Evolutionary conservation across 768 basidiomycete species (phyloP).

Genomic region (Psilocybe subaeruginosa): DNA sequence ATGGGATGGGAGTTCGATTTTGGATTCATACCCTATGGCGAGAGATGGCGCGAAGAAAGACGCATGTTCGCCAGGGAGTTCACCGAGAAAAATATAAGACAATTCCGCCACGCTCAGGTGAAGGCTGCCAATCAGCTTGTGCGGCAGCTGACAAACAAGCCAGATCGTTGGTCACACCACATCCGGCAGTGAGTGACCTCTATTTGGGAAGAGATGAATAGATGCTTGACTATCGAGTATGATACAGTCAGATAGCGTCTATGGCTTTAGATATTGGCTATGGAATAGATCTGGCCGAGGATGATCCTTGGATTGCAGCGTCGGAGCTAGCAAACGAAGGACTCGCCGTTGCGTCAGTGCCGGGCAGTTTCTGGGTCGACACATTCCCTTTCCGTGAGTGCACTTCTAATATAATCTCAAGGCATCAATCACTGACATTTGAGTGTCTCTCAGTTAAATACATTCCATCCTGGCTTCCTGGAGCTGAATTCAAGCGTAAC

Average conservation of each 20-base stretch:
- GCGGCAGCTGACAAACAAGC: neutral
- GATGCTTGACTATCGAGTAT: too few relatives aligned
- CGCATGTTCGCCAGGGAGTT: constrained; percentile 10
- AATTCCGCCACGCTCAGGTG: constrained; percentile 4
- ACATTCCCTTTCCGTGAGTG: neutral
- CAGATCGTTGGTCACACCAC: neutral
- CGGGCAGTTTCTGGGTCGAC: constrained; percentile 1
- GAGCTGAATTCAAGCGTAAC: neutral
- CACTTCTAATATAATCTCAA: neutral
- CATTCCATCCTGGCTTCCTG: neutral
- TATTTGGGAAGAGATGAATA: too few relatives aligned
- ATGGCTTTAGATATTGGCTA: neutral
- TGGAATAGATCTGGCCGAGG: constrained; percentile 1
- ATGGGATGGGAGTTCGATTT: constrained; percentile 9
- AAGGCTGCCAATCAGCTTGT: constrained; percentile 3
- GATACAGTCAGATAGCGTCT: neutral
- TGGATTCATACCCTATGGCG: constrained; percentile 6
- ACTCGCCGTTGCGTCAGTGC: neutral
- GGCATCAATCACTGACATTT: neutral
- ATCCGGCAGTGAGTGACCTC: neutral
- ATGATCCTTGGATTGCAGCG: neutral
- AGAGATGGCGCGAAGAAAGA: constrained; percentile 9
- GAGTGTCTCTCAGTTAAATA: neutral
- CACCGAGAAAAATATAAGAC: constrained; percentile 5
- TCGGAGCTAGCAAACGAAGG: neutral